phyloP scores from a whole-genome alignment of 2,329 filamentous ascomycete species.

The Dactylellina sp. region DNA sequence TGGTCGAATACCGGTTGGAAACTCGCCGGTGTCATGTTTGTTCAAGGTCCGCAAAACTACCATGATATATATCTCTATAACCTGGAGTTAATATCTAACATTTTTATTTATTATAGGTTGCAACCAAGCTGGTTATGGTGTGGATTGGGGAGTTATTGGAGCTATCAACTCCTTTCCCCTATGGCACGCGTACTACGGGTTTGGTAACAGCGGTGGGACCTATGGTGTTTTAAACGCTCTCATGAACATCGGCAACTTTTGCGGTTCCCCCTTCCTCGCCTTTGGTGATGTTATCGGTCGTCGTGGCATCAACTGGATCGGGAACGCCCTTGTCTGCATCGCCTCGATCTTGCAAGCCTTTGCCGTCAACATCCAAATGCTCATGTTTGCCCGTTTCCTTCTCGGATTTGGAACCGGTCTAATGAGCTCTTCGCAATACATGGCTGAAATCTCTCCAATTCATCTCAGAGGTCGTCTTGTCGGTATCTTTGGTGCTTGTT shows the following conservation, averaged over 20 bases:
- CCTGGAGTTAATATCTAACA: conserved; percentile 57
- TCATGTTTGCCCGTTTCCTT: conserved; percentile 64
- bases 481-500: conserved; percentile 67
- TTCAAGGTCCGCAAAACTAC: conserved; percentile 22
- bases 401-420: conserved; percentile 63
- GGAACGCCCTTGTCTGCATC: conserved; percentile 66
- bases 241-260: conserved; percentile 67
- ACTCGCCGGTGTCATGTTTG: conserved; percentile 65
- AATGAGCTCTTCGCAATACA: conserved; percentile 64
- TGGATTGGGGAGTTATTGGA: conserved; percentile 68
- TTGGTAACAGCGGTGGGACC: conserved; percentile 64
- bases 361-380: conserved; percentile 60
- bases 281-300: conserved; percentile 69
- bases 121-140: conserved; percentile 67
- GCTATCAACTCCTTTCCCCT: conserved; percentile 65
- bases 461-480: conserved; percentile 65
- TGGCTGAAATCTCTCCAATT: conserved; percentile 62
- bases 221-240: conserved; percentile 66
- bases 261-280: conserved; percentile 67
- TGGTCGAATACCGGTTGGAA: conserved; percentile 65
- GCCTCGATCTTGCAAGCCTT: conserved; percentile 64
- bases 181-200: conserved; percentile 66
- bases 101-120: conserved; percentile 65
- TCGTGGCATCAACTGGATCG: conserved; percentile 67
- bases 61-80: neutral